Evolutionary conservation across 2,329 filamentous ascomycete genomes (phyloP).

Genomic region (Pestalotiopsis sp.): DNA sequence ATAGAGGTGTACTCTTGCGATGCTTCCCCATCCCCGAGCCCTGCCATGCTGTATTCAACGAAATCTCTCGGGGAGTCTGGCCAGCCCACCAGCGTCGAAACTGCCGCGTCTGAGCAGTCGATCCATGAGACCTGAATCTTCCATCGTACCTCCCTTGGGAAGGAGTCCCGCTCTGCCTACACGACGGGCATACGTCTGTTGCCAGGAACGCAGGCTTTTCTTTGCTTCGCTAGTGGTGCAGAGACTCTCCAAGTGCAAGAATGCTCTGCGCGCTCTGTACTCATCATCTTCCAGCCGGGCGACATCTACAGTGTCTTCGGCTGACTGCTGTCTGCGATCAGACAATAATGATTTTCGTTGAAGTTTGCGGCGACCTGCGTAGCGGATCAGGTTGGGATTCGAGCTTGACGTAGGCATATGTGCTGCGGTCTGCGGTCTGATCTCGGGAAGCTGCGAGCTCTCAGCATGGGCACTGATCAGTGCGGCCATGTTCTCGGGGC

Average conservation of each 20-base stretch:
- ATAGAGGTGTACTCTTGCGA: background rate
- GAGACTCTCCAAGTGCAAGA: slow-evolving; percentile 45
- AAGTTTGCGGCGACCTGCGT: background rate
- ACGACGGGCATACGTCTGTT: slow-evolving; percentile 48
- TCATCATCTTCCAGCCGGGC: slow-evolving; percentile 38
- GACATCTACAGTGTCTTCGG: background rate
- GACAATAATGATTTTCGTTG: background rate
- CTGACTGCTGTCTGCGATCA: background rate
- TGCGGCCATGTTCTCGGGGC: slow-evolving; percentile 24
- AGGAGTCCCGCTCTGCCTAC: slow-evolving; percentile 39
- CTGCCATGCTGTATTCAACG: background rate
- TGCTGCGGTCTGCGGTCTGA: background rate
- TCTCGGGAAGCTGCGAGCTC: slow-evolving; percentile 11
- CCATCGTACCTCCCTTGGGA: slow-evolving; percentile 33
- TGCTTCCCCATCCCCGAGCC: background rate
- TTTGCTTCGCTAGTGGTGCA: slow-evolving; percentile 51
- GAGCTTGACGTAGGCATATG: slow-evolving; percentile 2
- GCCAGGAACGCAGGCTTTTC: slow-evolving; percentile 50
- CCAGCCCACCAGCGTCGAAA: background rate
- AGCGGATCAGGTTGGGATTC: slow-evolving; percentile 1
- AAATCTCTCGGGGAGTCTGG: background rate
- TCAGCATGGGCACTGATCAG: slow-evolving; percentile 24
- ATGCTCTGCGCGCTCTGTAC: slow-evolving; percentile 43
- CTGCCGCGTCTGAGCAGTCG: slow-evolving; percentile 22
- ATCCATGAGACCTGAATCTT: slow-evolving; percentile 25